A percentile compares a stretch with the other conserved stretches of the same genome.
phyloP scores from a whole-genome alignment of 176 grass and related monocot species.

The Themeda triandra region DNA sequence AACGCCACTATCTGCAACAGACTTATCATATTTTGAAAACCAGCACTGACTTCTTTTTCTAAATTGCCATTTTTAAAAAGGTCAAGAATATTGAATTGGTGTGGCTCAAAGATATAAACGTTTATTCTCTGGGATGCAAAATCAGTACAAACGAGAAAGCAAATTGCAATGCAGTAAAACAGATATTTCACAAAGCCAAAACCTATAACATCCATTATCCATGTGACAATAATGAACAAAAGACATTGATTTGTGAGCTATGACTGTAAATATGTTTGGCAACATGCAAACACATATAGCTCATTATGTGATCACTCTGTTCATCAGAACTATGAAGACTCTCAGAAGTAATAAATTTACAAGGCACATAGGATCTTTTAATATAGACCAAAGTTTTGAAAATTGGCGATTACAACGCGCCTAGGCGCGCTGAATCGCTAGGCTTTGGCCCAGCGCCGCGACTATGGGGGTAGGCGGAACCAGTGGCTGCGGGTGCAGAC shows the following conservation, averaged over 20 bases:
- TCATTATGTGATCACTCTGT: background rate
- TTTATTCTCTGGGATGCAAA: background rate
- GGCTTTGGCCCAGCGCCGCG: too few relatives aligned
- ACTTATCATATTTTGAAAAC: slow-evolving; percentile 9
- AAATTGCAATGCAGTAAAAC: background rate
- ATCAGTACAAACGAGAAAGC: background rate
- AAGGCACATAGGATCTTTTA: background rate
- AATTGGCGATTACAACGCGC: too few relatives aligned
- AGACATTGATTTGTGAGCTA: background rate
- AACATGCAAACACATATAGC: background rate
- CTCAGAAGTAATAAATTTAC: background rate
- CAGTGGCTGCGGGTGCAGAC: too few relatives aligned
- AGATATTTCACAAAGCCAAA: background rate
- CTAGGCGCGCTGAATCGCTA: too few relatives aligned
- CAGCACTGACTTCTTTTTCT: background rate
- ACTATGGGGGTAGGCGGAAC: too few relatives aligned
- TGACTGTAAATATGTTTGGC: background rate
- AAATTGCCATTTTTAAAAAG: background rate
- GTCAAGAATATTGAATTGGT: background rate
- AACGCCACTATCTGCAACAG: background rate
- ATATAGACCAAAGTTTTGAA: too few relatives aligned
- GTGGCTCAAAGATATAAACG: background rate
- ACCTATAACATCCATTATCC: background rate
- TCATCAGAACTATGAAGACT: too few relatives aligned
- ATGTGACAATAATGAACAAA: background rate